phyloP scores from a whole-genome alignment of 2,329 filamentous ascomycete genomes.

The Neopestalotiopsis sp. region DNA sequence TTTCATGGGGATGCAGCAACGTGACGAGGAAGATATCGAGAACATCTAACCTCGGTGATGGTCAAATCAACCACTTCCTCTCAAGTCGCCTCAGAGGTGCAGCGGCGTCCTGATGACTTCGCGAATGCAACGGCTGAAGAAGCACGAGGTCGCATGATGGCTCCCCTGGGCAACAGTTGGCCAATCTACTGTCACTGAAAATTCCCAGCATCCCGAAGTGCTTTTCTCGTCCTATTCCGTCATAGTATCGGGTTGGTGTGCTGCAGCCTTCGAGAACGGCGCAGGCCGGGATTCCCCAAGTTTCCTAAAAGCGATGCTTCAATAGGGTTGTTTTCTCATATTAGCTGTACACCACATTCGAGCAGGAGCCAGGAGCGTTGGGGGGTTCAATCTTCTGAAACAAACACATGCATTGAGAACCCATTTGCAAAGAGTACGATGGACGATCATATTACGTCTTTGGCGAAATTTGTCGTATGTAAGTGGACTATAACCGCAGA shows the following conservation, averaged over 20 bases:
- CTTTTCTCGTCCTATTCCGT: neutral
- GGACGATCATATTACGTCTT: conserved; percentile 1
- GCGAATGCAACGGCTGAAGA: neutral
- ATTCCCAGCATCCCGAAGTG: neutral
- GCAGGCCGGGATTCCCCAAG: neutral
- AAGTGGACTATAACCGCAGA: neutral
- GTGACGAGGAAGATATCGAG: neutral
- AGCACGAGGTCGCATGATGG: conserved; percentile 4
- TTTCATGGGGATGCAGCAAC: too few relatives aligned
- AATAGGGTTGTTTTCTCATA: neutral
- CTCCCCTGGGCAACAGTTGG: neutral
- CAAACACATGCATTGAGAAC: neutral
- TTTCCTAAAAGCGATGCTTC: neutral
- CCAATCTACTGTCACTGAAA: neutral
- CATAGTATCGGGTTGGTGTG: neutral
- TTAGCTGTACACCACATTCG: neutral
- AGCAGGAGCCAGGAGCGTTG: too few relatives aligned
- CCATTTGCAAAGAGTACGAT: neutral
- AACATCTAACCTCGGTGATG: neutral
- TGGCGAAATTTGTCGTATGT: neutral
- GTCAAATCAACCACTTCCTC: neutral
- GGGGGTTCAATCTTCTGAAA: neutral
- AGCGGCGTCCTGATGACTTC: neutral
- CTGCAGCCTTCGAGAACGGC: neutral
- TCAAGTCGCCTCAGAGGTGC: neutral